Evolutionary conservation across 2,329 filamentous ascomycete genomes (phyloP).

Genomic region (Pseudogymnoascus sp.): DNA sequence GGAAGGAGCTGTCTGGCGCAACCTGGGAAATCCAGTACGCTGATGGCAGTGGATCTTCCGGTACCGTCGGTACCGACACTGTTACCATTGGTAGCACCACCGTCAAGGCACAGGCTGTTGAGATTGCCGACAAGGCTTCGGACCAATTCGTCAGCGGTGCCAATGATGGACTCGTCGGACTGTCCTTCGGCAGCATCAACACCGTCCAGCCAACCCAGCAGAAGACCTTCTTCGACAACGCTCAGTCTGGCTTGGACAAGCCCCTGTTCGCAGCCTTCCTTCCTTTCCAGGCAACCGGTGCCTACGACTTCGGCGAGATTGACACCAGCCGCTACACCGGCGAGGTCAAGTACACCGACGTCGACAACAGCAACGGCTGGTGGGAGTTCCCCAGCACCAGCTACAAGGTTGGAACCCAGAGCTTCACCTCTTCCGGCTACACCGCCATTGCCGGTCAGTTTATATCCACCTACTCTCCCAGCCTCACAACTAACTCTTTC

Average conservation of each 20-base stretch:
- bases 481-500: not conserved
- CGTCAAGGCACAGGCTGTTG: slow-evolving; percentile 25
- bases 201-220: slow-evolving; percentile 23
- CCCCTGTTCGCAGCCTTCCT: slow-evolving; percentile 49
- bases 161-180: slow-evolving; percentile 53
- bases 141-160: slow-evolving; percentile 25
- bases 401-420: slow-evolving; percentile 37
- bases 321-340: slow-evolving; percentile 45
- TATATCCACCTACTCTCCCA: not conserved
- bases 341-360: slow-evolving; percentile 39
- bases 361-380: slow-evolving; percentile 41
- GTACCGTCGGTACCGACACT: slow-evolving; percentile 27
- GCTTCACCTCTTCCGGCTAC: slow-evolving; percentile 34
- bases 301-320: slow-evolving; percentile 49
- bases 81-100: slow-evolving; percentile 27
- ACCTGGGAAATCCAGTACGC: slow-evolving; percentile 26
- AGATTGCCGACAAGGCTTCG: slow-evolving; percentile 26
- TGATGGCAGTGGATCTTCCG: slow-evolving; percentile 30
- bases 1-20: slow-evolving; percentile 20
- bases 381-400: slow-evolving; percentile 47
- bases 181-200: slow-evolving; percentile 35
- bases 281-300: slow-evolving; percentile 37
- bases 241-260: slow-evolving; percentile 18
- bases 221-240: slow-evolving; percentile 28
- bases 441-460: slow-evolving; percentile 24